These are phyloP conservation scores for Aquilaria agallochum DNA, from an alignment of 441 rosid species.

Conservation along the genomic window DNA sequence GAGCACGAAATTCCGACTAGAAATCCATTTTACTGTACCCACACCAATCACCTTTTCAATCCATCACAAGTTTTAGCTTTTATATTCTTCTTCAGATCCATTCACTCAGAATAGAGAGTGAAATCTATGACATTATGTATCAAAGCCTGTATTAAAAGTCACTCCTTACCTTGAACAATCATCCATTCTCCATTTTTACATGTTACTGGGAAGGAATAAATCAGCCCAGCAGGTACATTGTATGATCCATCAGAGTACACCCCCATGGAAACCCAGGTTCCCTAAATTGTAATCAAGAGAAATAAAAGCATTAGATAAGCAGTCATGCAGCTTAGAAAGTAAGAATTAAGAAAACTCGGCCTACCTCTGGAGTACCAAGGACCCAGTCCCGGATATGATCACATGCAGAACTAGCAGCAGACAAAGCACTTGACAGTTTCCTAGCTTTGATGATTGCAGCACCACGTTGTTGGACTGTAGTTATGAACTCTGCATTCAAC, in stretches of 20 bases:
- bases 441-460: constrained; percentile 93
- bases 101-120: too few relatives aligned
- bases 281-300: constrained; percentile 34
- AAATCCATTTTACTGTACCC: too few relatives aligned
- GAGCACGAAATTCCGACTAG: too few relatives aligned
- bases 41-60: neutral
- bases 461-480: constrained; percentile 85
- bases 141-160: too few relatives aligned
- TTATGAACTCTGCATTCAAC: constrained; percentile 72
- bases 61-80: neutral
- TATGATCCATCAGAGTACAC: constrained; percentile 93
- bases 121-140: too few relatives aligned
- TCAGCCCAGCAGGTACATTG: constrained; percentile 80
- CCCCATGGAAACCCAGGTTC: constrained; percentile 90
- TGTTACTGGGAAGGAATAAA: constrained; percentile 90
- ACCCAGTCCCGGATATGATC: constrained; percentile 96
- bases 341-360: neutral
- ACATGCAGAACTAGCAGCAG: constrained; percentile 95
- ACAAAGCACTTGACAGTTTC: constrained; percentile 75
- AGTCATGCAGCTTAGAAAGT: neutral
- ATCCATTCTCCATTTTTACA: constrained; percentile 78
- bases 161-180: constrained; percentile 70
- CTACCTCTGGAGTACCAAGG: constrained; percentile 92
- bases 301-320: neutral
- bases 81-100: too few relatives aligned